Percentiles rank a stretch among this genome's conserved stretches.
Evolutionary conservation across 345 rosid species (phyloP).

Genomic region (Leavenworthia alabamica): DNA sequence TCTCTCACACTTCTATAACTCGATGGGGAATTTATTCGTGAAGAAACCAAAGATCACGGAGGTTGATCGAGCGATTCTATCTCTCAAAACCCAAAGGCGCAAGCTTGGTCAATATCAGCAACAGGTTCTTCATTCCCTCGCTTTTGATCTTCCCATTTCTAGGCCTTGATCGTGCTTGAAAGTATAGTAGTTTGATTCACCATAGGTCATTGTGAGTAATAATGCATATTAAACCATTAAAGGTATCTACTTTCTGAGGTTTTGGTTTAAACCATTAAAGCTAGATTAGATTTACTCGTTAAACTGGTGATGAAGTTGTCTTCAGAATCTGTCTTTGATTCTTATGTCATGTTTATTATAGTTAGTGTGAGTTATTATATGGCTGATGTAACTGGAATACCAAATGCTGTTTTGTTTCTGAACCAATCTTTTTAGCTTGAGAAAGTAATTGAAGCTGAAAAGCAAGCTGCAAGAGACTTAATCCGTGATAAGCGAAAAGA

Average conservation of each 20-base stretch:
- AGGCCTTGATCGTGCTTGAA: not conserved
- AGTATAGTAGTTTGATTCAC: conserved; percentile 3
- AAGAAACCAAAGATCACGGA: conserved; percentile 95
- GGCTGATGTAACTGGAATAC: not conserved
- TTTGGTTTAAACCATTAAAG: not conserved
- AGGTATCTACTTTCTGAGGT: not conserved
- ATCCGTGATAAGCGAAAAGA: conserved; percentile 79
- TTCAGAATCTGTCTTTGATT: not conserved
- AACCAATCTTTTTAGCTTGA: conserved; percentile 51
- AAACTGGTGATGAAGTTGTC: not conserved
- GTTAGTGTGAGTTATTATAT: too few species aligned
- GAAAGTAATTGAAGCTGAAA: conserved; percentile 80
- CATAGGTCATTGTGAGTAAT: not conserved
- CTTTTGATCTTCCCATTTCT: not conserved
- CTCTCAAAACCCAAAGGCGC: conserved; percentile 93
- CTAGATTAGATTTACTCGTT: not conserved
- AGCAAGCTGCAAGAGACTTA: conserved; percentile 81
- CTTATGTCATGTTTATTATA: not conserved
- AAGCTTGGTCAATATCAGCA: conserved; percentile 88
- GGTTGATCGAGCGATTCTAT: conserved; percentile 85
- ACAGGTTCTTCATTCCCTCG: conserved; percentile 43
- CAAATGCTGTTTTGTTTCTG: not conserved
- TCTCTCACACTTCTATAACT: not conserved
- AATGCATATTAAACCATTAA: not conserved
- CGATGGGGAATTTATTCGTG: conserved; percentile 85